phyloP scores from a whole-genome alignment of 805 yeast genomes.

The Torulaspora gathmanii region DNA sequence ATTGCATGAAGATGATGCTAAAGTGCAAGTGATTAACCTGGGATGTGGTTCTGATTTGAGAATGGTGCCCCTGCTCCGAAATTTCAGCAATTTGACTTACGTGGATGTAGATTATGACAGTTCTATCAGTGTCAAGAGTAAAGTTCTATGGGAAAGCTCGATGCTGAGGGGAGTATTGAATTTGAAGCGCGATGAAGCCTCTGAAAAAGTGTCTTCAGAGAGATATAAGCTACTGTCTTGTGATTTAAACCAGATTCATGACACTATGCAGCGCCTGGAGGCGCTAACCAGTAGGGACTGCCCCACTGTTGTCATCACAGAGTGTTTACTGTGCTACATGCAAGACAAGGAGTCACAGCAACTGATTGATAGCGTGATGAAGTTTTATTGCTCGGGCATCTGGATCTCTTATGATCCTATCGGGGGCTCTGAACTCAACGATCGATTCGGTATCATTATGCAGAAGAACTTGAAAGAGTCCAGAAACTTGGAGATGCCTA shows the following conservation, averaged over 20 bases:
- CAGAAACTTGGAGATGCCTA: constrained; percentile 44
- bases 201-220: constrained; percentile 22
- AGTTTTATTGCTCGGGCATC: constrained; percentile 21
- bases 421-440: constrained; percentile 43
- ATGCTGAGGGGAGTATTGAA: constrained; percentile 7
- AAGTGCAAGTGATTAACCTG: constrained; percentile 55
- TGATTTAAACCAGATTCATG: constrained; percentile 35
- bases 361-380: constrained; percentile 37
- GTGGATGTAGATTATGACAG: constrained; percentile 51
- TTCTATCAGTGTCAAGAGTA: constrained; percentile 42
- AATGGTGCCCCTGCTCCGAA: constrained; percentile 38
- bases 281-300: constrained; percentile 13
- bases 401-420: constrained; percentile 55
- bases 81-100: constrained; percentile 32
- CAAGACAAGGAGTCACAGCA: constrained; percentile 40
- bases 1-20: constrained; percentile 1
- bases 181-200: constrained; percentile 17
- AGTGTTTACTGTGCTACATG: constrained; percentile 54
- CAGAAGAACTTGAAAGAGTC: constrained; percentile 45
- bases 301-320: constrained; percentile 53
- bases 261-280: constrained; percentile 29
- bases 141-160: constrained; percentile 13
- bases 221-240: constrained; percentile 31
- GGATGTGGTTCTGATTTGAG: constrained; percentile 69
- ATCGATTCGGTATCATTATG: constrained; percentile 51